These are phyloP conservation scores for Dalbergia oliveri DNA, from an alignment of 306 rosid genomes.

Conservation along the genomic window DNA sequence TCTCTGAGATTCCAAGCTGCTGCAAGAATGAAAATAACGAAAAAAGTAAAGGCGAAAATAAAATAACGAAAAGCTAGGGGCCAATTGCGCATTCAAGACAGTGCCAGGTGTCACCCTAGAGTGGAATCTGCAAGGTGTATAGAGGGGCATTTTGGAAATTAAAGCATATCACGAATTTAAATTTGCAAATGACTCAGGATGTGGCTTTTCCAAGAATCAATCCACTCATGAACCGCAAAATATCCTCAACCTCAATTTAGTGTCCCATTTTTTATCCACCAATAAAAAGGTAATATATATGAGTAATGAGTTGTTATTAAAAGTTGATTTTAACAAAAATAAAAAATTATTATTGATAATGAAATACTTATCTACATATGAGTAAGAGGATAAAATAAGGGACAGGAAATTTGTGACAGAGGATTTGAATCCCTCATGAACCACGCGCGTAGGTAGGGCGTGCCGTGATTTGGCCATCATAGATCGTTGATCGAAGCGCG, in stretches of 20 bases:
- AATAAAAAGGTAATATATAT: no score
- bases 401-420: no score
- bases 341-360: no score
- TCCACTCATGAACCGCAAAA: rapidly evolving
- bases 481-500: neutral
- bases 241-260: no score
- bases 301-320: no score
- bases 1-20: conserved; percentile 4
- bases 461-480: neutral
- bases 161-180: neutral
- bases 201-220: neutral
- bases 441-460: neutral
- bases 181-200: neutral
- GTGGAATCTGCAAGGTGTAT: neutral
- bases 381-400: no score
- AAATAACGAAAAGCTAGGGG: neutral
- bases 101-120: neutral
- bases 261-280: no score
- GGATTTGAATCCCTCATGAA: no score
- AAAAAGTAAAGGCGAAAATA: neutral
- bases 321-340: no score
- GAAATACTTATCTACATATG: no score
- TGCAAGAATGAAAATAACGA: neutral
- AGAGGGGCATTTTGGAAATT: conserved; percentile 45
- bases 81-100: neutral